Conservation (phyloP, 345 rosid genomes). For the Populus nigra region DNA sequence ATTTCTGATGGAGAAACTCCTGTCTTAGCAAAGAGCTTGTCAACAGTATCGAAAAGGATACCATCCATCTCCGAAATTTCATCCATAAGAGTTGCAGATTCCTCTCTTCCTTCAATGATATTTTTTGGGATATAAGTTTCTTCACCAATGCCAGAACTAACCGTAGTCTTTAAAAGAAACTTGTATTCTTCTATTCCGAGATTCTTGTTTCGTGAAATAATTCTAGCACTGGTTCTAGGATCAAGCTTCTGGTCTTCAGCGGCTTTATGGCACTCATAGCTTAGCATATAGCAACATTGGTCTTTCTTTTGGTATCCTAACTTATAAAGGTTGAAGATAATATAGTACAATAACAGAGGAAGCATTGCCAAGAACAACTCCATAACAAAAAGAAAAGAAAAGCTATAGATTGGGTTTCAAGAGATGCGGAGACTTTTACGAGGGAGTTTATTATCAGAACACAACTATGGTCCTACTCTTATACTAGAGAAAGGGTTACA, state of each 20-base stretch:
- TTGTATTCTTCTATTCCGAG: constrained; percentile 14
- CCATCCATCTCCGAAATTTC: constrained; percentile 22
- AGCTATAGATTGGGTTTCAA: background rate
- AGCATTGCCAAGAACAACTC: background rate
- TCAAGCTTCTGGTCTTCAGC: constrained; percentile 18
- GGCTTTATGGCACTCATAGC: constrained; percentile 21
- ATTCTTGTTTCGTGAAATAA: constrained; percentile 10
- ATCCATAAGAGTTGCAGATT: constrained; percentile 11
- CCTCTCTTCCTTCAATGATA: constrained; percentile 26
- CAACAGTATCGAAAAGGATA: constrained; percentile 16
- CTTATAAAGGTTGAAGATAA: background rate
- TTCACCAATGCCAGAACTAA: constrained; percentile 25
- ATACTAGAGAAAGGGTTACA: no score
- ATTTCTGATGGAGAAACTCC: constrained; percentile 23
- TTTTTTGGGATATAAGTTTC: constrained; percentile 13
- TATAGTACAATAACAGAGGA: background rate
- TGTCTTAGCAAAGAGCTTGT: constrained; percentile 22
- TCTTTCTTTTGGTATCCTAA: background rate
- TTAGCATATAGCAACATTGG: constrained; percentile 15
- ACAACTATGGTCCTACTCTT: no score
- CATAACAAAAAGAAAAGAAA: background rate
- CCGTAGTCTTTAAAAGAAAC: constrained; percentile 19
- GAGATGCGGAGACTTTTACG: background rate
- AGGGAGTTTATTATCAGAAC: no score
- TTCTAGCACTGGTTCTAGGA: background rate